Evolutionary conservation across 768 basidiomycete genomes (phyloP), one percentile per base, ranked within the genome.

Genomic region (Wakefieldia striispora): DNA sequence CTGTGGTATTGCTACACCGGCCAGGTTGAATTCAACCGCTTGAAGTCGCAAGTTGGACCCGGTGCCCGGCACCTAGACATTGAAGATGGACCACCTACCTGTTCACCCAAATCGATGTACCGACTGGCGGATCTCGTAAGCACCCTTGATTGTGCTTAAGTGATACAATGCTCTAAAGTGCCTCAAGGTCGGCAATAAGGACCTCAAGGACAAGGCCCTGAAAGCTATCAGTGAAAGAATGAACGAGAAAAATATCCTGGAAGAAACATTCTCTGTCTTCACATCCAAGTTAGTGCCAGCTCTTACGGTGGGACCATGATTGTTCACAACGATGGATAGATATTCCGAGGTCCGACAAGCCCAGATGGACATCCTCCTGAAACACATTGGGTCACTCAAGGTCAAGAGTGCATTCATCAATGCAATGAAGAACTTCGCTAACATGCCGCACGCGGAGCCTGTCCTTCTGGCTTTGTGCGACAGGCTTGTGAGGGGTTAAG

Each of bases 61-160:
- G 16, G 33, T 33, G 33, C 2, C 14, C 33, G 33, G 33, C 33
- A 6, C 33, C 33, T 14, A 16, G 14, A 33, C 14, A 33, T 16
- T 33, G 33, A 44, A 34, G 51, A 47, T 10, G 40, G 39, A 6
- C 43, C 50, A 33, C 60, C 59, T 4, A n/a, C 43, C 8, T 70
- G 69, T 45, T 70, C 69, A 14, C 69, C 70, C 6, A 70, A 70
- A 55, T 70, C 70, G 0, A 70, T 70, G 69, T 71, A 70, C 35
- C 65, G 66, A 46, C 51, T 70, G 0, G 69, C 70, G 9, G 42
- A 57, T 24, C 66, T 69, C 23, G 70, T 67, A 23, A 50, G 57
- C 2, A n/a, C 46, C 7, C 9, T 26, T 19, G 20, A 11, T 33
- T 27, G 4, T 26, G 17, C 17, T 39, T 2, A 19, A 23, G 23